A percentile compares a stretch with the other conserved stretches of the same genome.
These are phyloP conservation scores for Cubamyces lactineus DNA, from an alignment of 768 basidiomycete species.

Conservation along the genomic window DNA sequence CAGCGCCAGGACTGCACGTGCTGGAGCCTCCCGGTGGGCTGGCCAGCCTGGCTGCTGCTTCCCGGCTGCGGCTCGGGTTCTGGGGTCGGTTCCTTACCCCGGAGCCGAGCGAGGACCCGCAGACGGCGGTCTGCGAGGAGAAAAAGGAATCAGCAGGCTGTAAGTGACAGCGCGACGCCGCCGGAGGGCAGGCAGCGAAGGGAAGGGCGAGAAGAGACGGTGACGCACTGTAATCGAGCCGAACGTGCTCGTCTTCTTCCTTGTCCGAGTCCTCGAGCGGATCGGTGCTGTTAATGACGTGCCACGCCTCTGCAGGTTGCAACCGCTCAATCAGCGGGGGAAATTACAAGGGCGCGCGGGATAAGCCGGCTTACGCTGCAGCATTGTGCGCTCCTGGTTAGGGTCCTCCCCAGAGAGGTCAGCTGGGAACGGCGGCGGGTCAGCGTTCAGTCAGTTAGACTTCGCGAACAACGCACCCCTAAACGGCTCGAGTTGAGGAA, in stretches of 20 bases:
- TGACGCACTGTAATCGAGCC: constrained; percentile 66
- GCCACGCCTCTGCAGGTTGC: constrained; percentile 67
- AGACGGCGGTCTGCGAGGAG: constrained; percentile 37
- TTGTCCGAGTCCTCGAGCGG: constrained; percentile 76
- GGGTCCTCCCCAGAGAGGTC: constrained; percentile 20
- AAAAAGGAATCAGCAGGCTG: background rate
- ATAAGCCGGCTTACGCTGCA: constrained; percentile 43
- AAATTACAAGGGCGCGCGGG: no score
- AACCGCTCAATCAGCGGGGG: background rate
- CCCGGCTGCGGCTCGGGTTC: constrained; percentile 34
- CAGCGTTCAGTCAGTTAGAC: background rate
- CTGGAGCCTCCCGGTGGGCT: constrained; percentile 31
- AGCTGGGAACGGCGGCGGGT: background rate
- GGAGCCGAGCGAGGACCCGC: constrained; percentile 53
- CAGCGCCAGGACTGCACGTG: constrained; percentile 34
- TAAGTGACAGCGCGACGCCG: background rate
- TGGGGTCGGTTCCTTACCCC: constrained; percentile 54
- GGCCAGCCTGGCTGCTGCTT: constrained; percentile 9
- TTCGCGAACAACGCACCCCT: background rate
- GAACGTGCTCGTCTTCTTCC: constrained; percentile 66
- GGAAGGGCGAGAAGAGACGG: background rate
- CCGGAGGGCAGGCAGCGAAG: background rate
- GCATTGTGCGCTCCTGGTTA: constrained; percentile 45
- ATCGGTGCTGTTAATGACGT: constrained; percentile 61
- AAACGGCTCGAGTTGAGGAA: constrained; percentile 17